A percentile compares a stretch with the other conserved stretches of the same genome.
These are phyloP conservation scores for Sambucus nigra DNA, from an alignment of 129 eudicot species.

Conservation along the genomic window DNA sequence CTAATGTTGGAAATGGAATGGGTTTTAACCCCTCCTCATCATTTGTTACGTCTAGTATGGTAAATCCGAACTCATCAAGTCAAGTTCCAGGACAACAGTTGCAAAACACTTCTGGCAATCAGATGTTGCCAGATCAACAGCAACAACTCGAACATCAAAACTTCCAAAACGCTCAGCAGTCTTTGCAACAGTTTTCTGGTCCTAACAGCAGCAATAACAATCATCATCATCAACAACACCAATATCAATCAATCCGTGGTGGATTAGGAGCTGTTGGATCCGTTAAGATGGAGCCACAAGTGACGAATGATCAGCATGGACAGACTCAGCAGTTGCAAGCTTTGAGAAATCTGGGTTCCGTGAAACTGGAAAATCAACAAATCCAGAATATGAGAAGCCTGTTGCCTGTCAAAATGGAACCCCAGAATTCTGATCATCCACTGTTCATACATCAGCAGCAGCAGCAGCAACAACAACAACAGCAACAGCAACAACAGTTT, in stretches of 20 bases:
- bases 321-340: constrained; percentile 75
- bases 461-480: constrained; percentile 13
- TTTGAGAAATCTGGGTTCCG: constrained; percentile 59
- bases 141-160: constrained; percentile 53
- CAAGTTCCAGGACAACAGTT: constrained; percentile 69
- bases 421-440: constrained; percentile 75
- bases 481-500: constrained; percentile 61
- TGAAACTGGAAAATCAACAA: constrained; percentile 68
- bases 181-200: constrained; percentile 37
- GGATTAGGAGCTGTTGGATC: constrained; percentile 68
- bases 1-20: constrained; percentile 67
- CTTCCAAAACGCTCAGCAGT: constrained; percentile 62
- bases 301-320: constrained; percentile 42
- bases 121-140: constrained; percentile 69
- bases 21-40: constrained; percentile 62
- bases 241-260: constrained; percentile 50
- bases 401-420: constrained; percentile 74
- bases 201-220: constrained; percentile 42
- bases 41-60: constrained; percentile 38
- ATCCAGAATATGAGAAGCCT: constrained; percentile 66
- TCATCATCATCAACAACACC: constrained; percentile 43
- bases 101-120: constrained; percentile 42
- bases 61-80: constrained; percentile 37
- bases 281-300: constrained; percentile 79
- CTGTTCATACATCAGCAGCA: constrained; percentile 30